Percentiles rank a stretch among this genome's conserved stretches.
Conservation (phyloP, 495 filamentous ascomycete species). For the Neurospora discreta region DNA sequence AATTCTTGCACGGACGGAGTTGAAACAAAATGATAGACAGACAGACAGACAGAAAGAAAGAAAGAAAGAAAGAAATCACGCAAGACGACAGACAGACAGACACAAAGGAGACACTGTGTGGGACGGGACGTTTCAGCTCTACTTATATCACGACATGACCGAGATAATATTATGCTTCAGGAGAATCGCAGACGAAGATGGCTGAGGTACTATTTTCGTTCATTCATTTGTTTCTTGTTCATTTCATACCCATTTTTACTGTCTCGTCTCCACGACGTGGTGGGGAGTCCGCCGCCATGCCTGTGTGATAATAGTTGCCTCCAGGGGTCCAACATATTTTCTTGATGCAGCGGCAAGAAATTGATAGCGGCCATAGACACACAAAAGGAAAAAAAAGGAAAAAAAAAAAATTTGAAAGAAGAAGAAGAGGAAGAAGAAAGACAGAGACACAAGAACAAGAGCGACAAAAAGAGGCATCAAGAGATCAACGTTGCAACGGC, state of each 20-base stretch:
- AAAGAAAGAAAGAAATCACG: slow-evolving; percentile 20
- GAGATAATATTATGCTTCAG: not conserved
- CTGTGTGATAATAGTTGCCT: not conserved
- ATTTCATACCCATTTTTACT: not conserved
- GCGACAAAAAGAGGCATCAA: not conserved
- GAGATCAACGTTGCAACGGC: not conserved
- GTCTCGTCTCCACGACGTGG: not conserved
- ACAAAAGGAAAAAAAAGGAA: not conserved
- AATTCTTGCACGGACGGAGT: slow-evolving; percentile 6
- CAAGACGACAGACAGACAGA: not conserved
- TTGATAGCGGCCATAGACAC: not conserved
- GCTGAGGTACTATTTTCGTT: not conserved
- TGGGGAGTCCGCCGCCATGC: not conserved
- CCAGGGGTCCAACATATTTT: not conserved
- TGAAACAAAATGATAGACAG: not conserved
- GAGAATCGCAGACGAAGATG: not conserved
- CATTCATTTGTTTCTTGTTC: not conserved
- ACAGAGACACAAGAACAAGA: not conserved
- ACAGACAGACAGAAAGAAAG: slow-evolving; percentile 21
- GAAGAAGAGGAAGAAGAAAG: too few relatives aligned
- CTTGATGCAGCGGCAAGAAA: not conserved
- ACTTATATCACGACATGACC: not conserved
- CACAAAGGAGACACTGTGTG: not conserved
- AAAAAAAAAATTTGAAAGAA: too few relatives aligned
- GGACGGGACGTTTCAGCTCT: not conserved